phyloP scores from a whole-genome alignment of 2,329 filamentous ascomycete species.

The Teratosphaeria gauchensis region DNA sequence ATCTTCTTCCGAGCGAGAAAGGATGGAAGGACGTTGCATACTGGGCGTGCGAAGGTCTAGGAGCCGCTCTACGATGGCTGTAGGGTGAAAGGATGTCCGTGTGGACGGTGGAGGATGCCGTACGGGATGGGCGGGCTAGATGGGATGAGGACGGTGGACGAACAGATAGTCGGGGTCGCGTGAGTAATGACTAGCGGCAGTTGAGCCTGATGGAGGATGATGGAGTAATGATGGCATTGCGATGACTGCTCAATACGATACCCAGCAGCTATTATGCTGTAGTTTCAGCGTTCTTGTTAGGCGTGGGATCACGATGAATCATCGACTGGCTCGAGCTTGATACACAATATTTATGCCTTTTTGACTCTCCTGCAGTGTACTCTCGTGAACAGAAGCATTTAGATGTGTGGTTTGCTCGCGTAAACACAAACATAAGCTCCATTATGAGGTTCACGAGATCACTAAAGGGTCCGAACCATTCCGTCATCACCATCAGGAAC shows the following conservation, averaged over 20 bases:
- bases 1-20: slow-evolving; percentile 52
- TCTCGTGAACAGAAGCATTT: no score
- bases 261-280: neutral
- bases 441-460: neutral
- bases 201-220: neutral
- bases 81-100: neutral
- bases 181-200: neutral
- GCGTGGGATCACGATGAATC: neutral
- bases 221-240: neutral
- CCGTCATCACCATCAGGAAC: neutral
- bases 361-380: no score
- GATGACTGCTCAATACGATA: neutral
- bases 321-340: neutral
- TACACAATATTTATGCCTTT: no score
- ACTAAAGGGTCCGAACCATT: neutral
- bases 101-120: neutral
- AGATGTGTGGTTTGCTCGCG: no score
- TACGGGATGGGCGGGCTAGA: neutral
- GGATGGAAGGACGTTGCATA: slow-evolving; percentile 31
- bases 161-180: slow-evolving; percentile 1
- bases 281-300: neutral
- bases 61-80: slow-evolving; percentile 1
- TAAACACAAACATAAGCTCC: neutral
- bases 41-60: slow-evolving; percentile 25
- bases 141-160: neutral